A percentile compares a stretch with the other conserved stretches of the same genome.
Evolutionary conservation across 2,329 filamentous ascomycete species (phyloP).

Genomic region (Incumbomyces lentus): DNA sequence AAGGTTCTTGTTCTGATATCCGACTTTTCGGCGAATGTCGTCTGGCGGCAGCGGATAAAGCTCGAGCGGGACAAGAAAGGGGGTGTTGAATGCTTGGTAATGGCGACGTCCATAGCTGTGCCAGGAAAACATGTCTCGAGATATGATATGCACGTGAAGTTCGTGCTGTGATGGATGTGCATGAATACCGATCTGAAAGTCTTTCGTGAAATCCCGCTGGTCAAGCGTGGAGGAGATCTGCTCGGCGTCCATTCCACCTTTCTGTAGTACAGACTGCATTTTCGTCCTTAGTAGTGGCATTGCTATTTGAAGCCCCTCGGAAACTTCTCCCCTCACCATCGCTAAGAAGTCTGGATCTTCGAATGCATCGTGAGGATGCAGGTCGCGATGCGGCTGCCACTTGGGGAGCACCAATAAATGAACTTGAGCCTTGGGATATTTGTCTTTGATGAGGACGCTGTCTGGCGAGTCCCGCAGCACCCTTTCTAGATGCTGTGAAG

Average conservation of each 20-base stretch:
- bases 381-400: constrained; percentile 45
- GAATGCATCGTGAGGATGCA: constrained; percentile 70
- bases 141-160: constrained; percentile 80
- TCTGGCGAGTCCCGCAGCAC: constrained; percentile 52
- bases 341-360: constrained; percentile 59
- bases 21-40: constrained; percentile 53
- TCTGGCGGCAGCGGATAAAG: constrained; percentile 65
- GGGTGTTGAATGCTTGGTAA: constrained; percentile 82
- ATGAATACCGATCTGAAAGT: constrained; percentile 72
- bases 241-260: constrained; percentile 53
- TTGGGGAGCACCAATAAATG: constrained; percentile 85
- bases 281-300: constrained; percentile 14
- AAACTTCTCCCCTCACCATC: constrained; percentile 50
- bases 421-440: constrained; percentile 73
- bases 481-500: constrained; percentile 51
- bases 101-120: constrained; percentile 71
- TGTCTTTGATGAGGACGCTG: constrained; percentile 72
- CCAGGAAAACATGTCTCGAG: constrained; percentile 64
- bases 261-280: constrained; percentile 42
- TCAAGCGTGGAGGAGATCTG: constrained; percentile 37
- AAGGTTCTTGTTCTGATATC: constrained; percentile 42
- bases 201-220: constrained; percentile 59
- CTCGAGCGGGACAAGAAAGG: constrained; percentile 67
- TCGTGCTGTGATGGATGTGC: constrained; percentile 85
- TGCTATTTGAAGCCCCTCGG: constrained; percentile 53